A percentile compares a stretch with the other conserved stretches of the same genome.
Conservation (phyloP, 768 basidiomycete genomes). For the Leccinum incarnatum region DNA sequence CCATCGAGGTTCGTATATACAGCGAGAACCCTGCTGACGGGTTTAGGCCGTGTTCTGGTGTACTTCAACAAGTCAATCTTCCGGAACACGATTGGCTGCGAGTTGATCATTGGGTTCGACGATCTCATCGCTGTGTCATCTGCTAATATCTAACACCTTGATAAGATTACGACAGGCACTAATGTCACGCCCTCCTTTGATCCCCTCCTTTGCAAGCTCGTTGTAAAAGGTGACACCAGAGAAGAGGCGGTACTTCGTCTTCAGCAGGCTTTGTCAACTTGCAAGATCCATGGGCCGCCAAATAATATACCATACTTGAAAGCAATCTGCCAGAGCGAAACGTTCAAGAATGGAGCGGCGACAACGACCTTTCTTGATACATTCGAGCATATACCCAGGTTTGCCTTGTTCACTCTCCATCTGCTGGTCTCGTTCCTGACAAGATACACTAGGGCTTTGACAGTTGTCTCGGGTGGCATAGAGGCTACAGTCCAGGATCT, state of each 20-base stretch:
- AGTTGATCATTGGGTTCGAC: conserved; percentile 57
- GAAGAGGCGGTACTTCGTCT: conserved; percentile 46
- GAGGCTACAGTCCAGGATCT: conserved; percentile 56
- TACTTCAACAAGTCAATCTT: conserved; percentile 55
- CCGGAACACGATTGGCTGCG: conserved; percentile 48
- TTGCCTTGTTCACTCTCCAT: background rate
- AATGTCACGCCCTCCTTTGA: conserved; percentile 54
- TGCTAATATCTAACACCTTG: background rate
- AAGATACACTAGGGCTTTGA: conserved; percentile 39
- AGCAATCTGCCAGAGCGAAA: conserved; percentile 39
- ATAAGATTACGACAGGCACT: conserved; percentile 49
- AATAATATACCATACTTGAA: conserved; percentile 56
- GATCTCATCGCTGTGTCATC: conserved; percentile 1
- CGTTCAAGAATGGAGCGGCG: conserved; percentile 42
- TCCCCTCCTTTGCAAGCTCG: conserved; percentile 57
- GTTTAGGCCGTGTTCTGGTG: conserved; percentile 59
- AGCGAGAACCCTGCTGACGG: conserved; percentile 58
- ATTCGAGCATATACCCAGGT: conserved; percentile 45
- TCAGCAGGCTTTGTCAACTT: conserved; percentile 34
- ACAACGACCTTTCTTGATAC: conserved; percentile 49
- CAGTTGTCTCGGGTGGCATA: conserved; percentile 52
- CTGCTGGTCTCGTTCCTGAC: background rate
- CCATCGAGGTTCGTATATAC: conserved; percentile 59
- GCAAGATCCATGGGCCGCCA: conserved; percentile 53
- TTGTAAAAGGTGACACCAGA: conserved; percentile 48